Conservation (phyloP, 768 basidiomycete genomes). For the Boletus speciosus region DNA sequence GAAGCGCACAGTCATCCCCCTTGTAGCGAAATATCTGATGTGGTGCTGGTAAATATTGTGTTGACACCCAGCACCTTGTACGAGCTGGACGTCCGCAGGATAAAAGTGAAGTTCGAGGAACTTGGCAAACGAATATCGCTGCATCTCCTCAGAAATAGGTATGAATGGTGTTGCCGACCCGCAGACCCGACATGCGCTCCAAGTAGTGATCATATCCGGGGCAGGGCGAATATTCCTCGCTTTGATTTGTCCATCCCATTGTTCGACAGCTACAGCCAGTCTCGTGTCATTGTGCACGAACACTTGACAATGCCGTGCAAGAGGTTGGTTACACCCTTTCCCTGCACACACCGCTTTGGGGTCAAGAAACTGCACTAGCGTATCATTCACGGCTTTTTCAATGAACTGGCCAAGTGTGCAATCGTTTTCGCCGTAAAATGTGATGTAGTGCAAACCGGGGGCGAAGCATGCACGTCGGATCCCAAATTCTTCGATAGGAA, state of each 20-base stretch:
- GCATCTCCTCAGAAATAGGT: conserved; percentile 87
- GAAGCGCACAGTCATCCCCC: conserved; percentile 84
- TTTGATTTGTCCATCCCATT: conserved; percentile 78
- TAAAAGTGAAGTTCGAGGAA: conserved; percentile 97
- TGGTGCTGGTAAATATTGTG: conserved; percentile 96
- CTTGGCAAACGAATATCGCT: conserved; percentile 91
- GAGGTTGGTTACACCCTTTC: conserved; percentile 79
- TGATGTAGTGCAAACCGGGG: conserved; percentile 68
- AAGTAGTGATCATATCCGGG: conserved; percentile 82
- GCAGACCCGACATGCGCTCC: conserved; percentile 82
- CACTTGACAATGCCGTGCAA: conserved; percentile 83
- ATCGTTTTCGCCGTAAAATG: conserved; percentile 92
- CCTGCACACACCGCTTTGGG: conserved; percentile 76
- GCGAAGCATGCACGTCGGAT: conserved; percentile 73
- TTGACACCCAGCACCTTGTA: conserved; percentile 85
- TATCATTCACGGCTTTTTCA: conserved; percentile 70
- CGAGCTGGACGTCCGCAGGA: conserved; percentile 77
- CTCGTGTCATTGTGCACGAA: conserved; percentile 86
- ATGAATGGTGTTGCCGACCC: conserved; percentile 83
- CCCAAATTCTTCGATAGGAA: conserved; percentile 69
- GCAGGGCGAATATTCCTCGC: conserved; percentile 53
- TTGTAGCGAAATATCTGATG: conserved; percentile 82
- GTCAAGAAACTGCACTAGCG: conserved; percentile 64
- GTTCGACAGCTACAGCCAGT: conserved; percentile 82
- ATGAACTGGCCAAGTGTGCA: conserved; percentile 92